Conservation (phyloP, 2,329 filamentous ascomycete species). For the Colletotrichum acutatum region DNA sequence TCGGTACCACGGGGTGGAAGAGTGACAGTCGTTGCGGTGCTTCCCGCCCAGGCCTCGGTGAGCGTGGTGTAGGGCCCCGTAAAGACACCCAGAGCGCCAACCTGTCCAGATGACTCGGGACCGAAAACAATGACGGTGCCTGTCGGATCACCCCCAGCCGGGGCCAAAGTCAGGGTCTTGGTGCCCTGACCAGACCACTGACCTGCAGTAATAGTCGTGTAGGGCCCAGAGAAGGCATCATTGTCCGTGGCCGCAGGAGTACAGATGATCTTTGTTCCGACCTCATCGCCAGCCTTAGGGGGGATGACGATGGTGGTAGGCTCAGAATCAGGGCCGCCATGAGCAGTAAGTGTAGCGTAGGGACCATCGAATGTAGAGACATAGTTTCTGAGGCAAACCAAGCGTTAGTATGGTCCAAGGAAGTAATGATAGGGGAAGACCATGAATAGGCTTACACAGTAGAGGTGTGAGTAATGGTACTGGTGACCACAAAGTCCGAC, state of each 20-base stretch:
- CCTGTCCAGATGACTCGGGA: neutral
- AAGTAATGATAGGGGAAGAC: neutral
- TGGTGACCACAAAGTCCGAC: constrained; percentile 14
- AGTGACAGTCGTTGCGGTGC: neutral
- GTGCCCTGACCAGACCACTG: neutral
- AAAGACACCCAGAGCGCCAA: neutral
- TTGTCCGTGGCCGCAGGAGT: neutral
- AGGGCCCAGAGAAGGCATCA: neutral
- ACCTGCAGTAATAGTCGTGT: neutral
- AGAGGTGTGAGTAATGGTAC: constrained; percentile 10
- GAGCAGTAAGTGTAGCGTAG: neutral
- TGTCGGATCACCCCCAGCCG: neutral
- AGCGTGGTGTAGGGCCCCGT: neutral
- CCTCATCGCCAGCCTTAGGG: neutral
- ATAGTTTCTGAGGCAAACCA: neutral
- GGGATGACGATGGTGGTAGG: neutral
- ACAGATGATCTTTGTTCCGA: neutral
- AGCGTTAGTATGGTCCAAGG: neutral
- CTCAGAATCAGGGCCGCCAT: neutral
- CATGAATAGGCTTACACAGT: constrained; percentile 1
- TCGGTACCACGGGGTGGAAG: neutral
- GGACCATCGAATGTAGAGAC: neutral
- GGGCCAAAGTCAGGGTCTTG: neutral
- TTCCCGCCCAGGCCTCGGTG: neutral
- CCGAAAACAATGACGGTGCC: neutral